Base-by-base conservation (phyloP, 1,139 yeast genomes). In the Kodamaea anthophila region DNA sequence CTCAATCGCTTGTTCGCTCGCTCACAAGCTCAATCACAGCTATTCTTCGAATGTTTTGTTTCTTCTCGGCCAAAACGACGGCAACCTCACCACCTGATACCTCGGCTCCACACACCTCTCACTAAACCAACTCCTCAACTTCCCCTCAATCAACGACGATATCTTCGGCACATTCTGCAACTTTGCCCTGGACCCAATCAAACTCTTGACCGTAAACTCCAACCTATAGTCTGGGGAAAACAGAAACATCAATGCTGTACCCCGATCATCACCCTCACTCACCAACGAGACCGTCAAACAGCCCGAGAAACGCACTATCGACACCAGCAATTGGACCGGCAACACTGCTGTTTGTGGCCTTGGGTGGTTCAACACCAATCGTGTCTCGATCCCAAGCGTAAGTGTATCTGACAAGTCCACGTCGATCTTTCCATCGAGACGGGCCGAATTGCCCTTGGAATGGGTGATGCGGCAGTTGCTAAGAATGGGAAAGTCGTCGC, bases 21-120 rank as follows among this genome's bases (percentile, higher is more conserved):
- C n/a, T n/a, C n/a, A n/a, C n/a, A n/a, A n/a, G n/a, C n/a, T n/a
- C n/a, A n/a, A n/a, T n/a, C n/a, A n/a, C n/a, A n/a, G n/a, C n/a
- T n/a, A n/a, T n/a, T n/a, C n/a, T n/a, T n/a, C n/a, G n/a, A n/a
- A n/a, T n/a, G 91, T 83, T 41, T 80, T 83, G 48, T 82, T 80
- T 38, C 80, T 72, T 41, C 93, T 62, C 3, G 96, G 95, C 96
- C 97, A 88, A 49, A 88, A 61, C 24, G 86, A 78, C 1, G 98
- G 98, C 21, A 91, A 56, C 42, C 72, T 73, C 13, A 91, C 77
- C 31, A 84, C 80, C 53, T 86, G 95, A 46, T 81, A 88, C 40
- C 94, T 66, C 1, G 99, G 99, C 43, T 86, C 94, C 5, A 93
- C 94, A 48, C 96, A 86, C 38, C 96, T 66, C 43, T 87, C 96